Evolutionary conservation across 2,329 filamentous ascomycete genomes (phyloP), one percentile per base, ranked within the genome.

Genomic region (Sporothrix luriei): DNA sequence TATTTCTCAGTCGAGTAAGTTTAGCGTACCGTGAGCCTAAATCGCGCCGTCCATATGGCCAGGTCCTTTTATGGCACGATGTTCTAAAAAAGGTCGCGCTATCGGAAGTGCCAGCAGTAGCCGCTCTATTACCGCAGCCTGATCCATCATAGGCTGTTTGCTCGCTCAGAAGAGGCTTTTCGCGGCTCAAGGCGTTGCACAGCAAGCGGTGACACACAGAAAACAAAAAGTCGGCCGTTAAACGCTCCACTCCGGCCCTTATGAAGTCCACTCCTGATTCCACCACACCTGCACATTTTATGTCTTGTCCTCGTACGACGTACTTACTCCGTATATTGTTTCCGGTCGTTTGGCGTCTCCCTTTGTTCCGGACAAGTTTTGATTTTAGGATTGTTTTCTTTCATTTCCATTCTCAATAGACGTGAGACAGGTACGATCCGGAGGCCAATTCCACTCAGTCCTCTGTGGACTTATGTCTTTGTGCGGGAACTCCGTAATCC

Each of bases 131-230:
- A 62, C 38, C 38, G 38, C 38, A 46, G 33, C n/a, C 38, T n/a
- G 38, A 62, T 54, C 61, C 61, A 65, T 19, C 61, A 49, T 7
- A 33, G 43, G 9, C 10, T 43, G 10, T 16, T 43, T 24, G 46
- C 48, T 52, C 64, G 64, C 48, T 38, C 48, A 66, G 33, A 52
- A 19, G 24, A 68, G 66, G 66, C 66, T 68, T 26, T 40, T 54
- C 14, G 40, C 52, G 65, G 66, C 66, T 68, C 40, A 68, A 57
- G 66, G 66, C 43, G 38, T 68, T 46, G 38, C 13, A 6, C 19
- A 48, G 40, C 40, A 46, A 24, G 16, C 19, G 48, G 49, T 66
- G 64, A 66, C 64, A 66, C 64, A 66, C 33, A 66, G 29, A 66
- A 66, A 52, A 33, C 49, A 43, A 54, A 48, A 54, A 24, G 29